Percentiles rank a stretch among this genome's conserved stretches.
Evolutionary conservation across 2,329 filamentous ascomycete genomes (phyloP).

Genomic region (Phialophora macrospora): DNA sequence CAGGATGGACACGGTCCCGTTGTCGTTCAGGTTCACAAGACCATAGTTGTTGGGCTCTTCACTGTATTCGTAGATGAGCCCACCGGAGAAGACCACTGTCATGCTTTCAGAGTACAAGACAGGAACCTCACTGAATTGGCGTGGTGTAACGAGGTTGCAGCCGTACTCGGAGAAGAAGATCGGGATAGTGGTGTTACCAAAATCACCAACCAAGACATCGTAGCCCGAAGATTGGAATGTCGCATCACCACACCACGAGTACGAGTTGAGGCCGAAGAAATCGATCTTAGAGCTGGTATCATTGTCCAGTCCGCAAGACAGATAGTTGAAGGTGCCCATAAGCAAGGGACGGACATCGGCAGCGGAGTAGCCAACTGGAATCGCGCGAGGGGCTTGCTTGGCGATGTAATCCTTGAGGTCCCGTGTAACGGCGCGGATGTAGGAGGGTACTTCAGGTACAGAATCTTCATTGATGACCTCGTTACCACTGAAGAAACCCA

Average conservation of each 20-base stretch:
- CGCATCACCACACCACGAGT: conserved; percentile 69
- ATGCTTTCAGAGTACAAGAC: conserved; percentile 65
- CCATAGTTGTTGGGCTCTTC: conserved; percentile 56
- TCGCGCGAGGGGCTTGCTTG: conserved; percentile 60
- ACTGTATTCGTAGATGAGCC: conserved; percentile 59
- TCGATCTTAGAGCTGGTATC: conserved; percentile 61
- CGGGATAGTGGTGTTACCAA: conserved; percentile 62
- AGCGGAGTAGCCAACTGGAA: conserved; percentile 71
- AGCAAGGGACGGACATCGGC: conserved; percentile 67
- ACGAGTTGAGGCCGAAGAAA: conserved; percentile 70
- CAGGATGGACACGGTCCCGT: conserved; percentile 63
- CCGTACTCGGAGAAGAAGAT: conserved; percentile 72
- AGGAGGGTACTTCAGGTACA: conserved; percentile 59
- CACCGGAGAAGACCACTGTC: conserved; percentile 63
- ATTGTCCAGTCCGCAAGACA: conserved; percentile 60
- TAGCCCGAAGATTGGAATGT: conserved; percentile 61
- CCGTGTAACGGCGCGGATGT: conserved; percentile 67
- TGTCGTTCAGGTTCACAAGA: conserved; percentile 65
- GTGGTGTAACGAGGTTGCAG: conserved; percentile 64
- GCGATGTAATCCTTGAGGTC: conserved; percentile 72
- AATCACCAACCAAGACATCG: conserved; percentile 62
- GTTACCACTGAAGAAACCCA: conserved; percentile 71
- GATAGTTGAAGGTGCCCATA: conserved; percentile 64
- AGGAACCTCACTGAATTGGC: conserved; percentile 65
- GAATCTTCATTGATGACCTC: conserved; percentile 70